A percentile compares a stretch with the other conserved stretches of the same genome.
Conservation (phyloP, 148 eudicot genomes). For the Polygonum aviculare region DNA sequence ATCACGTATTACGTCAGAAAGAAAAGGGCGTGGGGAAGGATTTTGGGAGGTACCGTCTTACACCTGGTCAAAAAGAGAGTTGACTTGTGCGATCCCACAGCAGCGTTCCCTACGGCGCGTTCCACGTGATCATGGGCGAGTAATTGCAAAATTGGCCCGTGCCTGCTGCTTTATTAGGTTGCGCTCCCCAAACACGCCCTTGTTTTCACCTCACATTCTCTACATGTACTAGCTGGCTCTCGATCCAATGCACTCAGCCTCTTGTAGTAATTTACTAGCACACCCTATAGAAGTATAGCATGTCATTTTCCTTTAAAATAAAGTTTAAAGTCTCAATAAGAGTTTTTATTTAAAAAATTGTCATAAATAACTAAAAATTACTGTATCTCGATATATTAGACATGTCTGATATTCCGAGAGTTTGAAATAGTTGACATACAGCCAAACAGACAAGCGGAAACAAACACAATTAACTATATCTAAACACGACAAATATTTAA, state of each 20-base stretch:
- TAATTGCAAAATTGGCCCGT: neutral
- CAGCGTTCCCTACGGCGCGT: slow-evolving; percentile 62
- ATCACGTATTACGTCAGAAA: slow-evolving; percentile 1
- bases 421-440: too few species aligned
- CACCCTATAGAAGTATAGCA: neutral
- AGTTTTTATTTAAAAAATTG: too few species aligned
- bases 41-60: slow-evolving; percentile 33
- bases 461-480: too few species aligned
- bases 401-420: too few species aligned
- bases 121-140: slow-evolving; percentile 22
- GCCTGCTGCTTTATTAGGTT: neutral
- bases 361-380: too few species aligned
- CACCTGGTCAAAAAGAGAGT: slow-evolving; percentile 51
- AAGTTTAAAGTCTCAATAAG: too few species aligned
- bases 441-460: too few species aligned
- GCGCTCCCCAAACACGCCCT: slow-evolving; percentile 5
- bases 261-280: neutral
- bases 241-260: neutral
- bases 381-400: too few species aligned
- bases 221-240: neutral
- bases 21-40: slow-evolving; percentile 8
- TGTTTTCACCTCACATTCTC: neutral
- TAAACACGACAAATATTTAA: too few species aligned
- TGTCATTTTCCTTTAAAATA: too few species aligned
- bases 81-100: slow-evolving; percentile 44